Evolutionary conservation across 2,329 filamentous ascomycete genomes (phyloP).

Genomic region (Raffaelea arxii): DNA sequence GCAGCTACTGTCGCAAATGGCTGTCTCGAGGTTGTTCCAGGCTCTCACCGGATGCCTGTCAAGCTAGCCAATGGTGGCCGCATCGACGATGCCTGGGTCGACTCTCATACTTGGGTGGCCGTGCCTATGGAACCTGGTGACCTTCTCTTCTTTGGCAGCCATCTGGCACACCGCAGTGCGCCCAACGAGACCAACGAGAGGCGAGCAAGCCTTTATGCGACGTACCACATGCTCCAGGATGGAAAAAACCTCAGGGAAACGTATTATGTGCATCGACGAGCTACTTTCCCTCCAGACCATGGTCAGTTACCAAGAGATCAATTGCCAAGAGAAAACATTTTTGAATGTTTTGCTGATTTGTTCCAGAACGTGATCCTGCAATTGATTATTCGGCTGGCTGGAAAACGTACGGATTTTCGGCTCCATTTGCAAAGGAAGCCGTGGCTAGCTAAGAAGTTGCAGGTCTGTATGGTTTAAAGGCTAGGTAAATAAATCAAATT

Average conservation of each 20-base stretch:
- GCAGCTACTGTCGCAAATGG: slow-evolving; percentile 1
- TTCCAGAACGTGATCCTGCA: neutral
- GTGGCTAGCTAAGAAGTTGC: no score
- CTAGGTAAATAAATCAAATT: no score
- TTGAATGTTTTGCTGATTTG: no score
- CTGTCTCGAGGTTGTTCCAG: slow-evolving; percentile 1
- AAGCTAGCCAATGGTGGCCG: neutral
- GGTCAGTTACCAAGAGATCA: neutral
- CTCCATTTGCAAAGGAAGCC: slow-evolving; percentile 15
- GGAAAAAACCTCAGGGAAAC: neutral
- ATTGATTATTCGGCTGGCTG: slow-evolving; percentile 1
- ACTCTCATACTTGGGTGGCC: neutral
- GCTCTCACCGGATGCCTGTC: neutral
- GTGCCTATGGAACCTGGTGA: slow-evolving; percentile 1
- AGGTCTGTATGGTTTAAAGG: no score
- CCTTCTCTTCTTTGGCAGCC: neutral
- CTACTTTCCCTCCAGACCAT: slow-evolving; percentile 1
- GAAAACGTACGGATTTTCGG: slow-evolving; percentile 1
- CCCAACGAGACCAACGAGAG: neutral
- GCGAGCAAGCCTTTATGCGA: slow-evolving; percentile 1
- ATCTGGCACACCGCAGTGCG: slow-evolving; percentile 1
- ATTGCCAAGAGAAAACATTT: neutral
- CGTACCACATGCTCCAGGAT: neutral
- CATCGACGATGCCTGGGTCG: neutral
- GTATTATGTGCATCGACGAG: slow-evolving; percentile 1